phyloP scores from a whole-genome alignment of 108 stramenopile genomes.

The Conticribra guillardii region DNA sequence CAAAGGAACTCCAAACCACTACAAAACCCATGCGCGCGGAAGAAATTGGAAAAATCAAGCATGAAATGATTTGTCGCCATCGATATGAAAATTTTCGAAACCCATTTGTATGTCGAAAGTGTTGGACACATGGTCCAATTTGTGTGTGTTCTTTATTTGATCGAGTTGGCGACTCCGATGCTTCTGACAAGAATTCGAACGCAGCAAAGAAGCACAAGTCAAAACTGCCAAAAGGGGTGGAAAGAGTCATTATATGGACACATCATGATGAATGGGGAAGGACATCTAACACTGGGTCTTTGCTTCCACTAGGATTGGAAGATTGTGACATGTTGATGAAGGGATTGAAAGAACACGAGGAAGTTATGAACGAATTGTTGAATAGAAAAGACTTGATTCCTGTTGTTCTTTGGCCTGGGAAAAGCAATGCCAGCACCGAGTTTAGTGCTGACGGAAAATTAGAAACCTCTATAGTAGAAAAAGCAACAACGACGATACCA shows the following conservation, averaged over 20 bases:
- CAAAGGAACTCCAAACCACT: not conserved
- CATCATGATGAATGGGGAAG: conserved; percentile 63
- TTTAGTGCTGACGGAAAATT: too few species aligned
- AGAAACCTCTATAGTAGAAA: not conserved
- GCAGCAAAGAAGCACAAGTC: not conserved
- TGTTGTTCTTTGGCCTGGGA: conserved; percentile 60
- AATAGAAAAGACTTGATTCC: conserved; percentile 15
- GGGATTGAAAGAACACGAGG: conserved; percentile 51
- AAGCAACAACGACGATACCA: conserved; percentile 6
- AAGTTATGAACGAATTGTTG: conserved; percentile 21
- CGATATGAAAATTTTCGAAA: conserved; percentile 39
- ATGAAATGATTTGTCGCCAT: conserved; percentile 55
- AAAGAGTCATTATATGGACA: conserved; percentile 52
- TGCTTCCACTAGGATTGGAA: conserved; percentile 48
- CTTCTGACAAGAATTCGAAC: not conserved
- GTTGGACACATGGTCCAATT: conserved; percentile 58
- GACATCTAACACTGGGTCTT: conserved; percentile 54
- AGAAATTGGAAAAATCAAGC: conserved; percentile 39
- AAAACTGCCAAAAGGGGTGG: conserved; percentile 18
- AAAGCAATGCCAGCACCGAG: not conserved
- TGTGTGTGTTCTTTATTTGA: conserved; percentile 47
- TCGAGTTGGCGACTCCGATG: not conserved
- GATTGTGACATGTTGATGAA: conserved; percentile 56
- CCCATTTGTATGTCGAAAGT: conserved; percentile 58
- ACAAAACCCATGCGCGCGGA: not conserved